Percentiles rank a stretch among this genome's conserved stretches.
Conservation (phyloP, 2,329 filamentous ascomycete genomes). For the Neonectria hederae region DNA sequence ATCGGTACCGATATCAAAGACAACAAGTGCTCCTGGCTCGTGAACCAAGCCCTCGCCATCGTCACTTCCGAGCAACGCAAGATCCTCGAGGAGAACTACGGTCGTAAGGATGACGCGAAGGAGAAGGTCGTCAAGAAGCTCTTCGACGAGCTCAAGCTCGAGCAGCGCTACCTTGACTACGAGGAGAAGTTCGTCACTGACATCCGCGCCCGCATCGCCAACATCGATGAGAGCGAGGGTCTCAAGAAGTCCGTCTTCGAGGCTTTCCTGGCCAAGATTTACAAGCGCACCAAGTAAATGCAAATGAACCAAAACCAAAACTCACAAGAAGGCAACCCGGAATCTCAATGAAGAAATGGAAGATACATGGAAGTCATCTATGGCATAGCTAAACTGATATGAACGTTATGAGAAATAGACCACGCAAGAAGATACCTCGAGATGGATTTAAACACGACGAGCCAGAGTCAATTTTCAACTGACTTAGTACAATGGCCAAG, state of each 20-base stretch:
- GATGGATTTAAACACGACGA: slow-evolving; percentile 7
- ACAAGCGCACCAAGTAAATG: slow-evolving; percentile 91
- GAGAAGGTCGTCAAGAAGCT: slow-evolving; percentile 90
- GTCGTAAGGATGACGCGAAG: slow-evolving; percentile 83
- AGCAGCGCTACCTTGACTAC: slow-evolving; percentile 85
- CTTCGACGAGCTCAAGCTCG: slow-evolving; percentile 85
- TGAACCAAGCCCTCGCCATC: slow-evolving; percentile 90
- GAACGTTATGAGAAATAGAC: slow-evolving; percentile 17
- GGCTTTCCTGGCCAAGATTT: slow-evolving; percentile 93
- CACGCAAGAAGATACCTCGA: slow-evolving; percentile 1
- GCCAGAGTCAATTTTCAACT: slow-evolving; percentile 5
- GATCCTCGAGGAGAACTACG: slow-evolving; percentile 92
- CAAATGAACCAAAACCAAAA: slow-evolving; percentile 14
- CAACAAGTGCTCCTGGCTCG: slow-evolving; percentile 99
- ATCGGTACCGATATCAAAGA: slow-evolving; percentile 99
- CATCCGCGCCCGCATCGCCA: slow-evolving; percentile 77
- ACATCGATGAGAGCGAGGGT: slow-evolving; percentile 86
- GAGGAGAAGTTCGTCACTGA: slow-evolving; percentile 89
- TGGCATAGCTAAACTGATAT: slow-evolving; percentile 4
- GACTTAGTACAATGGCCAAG: slow-evolving; percentile 10
- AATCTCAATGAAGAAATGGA: not conserved
- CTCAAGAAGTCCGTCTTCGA: slow-evolving; percentile 93
- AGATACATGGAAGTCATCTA: not conserved
- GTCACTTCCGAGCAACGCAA: slow-evolving; percentile 86
- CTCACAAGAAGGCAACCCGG: not conserved